Percentiles rank a stretch among this genome's conserved stretches.
Evolutionary conservation across 2,329 filamentous ascomycete species (phyloP).

Genomic region (Aspergillus sp.): DNA sequence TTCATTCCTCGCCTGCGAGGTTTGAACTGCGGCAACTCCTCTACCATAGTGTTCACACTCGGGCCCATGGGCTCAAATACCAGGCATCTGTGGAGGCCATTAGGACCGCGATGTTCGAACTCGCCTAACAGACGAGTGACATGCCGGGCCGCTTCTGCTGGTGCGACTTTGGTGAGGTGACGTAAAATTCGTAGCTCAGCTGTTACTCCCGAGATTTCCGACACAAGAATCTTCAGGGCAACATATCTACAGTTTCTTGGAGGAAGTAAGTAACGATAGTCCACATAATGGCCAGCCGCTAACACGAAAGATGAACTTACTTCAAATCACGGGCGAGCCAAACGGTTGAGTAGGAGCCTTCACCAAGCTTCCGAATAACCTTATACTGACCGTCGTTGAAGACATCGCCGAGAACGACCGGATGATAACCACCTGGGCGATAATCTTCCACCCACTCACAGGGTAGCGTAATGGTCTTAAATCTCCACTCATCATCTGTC

Average conservation of each 20-base stretch:
- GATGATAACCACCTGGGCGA: constrained; percentile 42
- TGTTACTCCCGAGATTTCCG: constrained; percentile 19
- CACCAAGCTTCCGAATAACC: constrained; percentile 46
- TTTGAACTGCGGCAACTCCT: constrained; percentile 22
- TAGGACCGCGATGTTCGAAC: constrained; percentile 28
- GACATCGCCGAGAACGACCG: constrained; percentile 39
- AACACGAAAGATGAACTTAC: constrained; percentile 16
- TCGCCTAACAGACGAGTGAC: constrained; percentile 20
- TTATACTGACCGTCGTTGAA: constrained; percentile 42
- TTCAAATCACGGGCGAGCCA: constrained; percentile 41
- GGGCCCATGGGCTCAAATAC: constrained; percentile 31
- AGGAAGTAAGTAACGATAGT: background rate
- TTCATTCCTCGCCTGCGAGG: constrained; percentile 15
- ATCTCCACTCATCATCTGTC: constrained; percentile 12
- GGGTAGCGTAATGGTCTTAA: constrained; percentile 17
- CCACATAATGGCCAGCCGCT: constrained; percentile 4
- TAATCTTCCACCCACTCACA: constrained; percentile 30
- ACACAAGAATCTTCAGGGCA: constrained; percentile 29
- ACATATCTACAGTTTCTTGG: constrained; percentile 23
- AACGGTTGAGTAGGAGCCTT: constrained; percentile 44
- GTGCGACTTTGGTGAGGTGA: constrained; percentile 14
- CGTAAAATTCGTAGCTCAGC: constrained; percentile 17
- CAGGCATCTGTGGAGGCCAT: constrained; percentile 31
- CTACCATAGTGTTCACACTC: constrained; percentile 22
- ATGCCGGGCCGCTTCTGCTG: constrained; percentile 13